These are phyloP conservation scores for Cutaneotrichosporon daszewskae DNA, from an alignment of 1,284 basidiomycete genomes.

Conservation along the genomic window DNA sequence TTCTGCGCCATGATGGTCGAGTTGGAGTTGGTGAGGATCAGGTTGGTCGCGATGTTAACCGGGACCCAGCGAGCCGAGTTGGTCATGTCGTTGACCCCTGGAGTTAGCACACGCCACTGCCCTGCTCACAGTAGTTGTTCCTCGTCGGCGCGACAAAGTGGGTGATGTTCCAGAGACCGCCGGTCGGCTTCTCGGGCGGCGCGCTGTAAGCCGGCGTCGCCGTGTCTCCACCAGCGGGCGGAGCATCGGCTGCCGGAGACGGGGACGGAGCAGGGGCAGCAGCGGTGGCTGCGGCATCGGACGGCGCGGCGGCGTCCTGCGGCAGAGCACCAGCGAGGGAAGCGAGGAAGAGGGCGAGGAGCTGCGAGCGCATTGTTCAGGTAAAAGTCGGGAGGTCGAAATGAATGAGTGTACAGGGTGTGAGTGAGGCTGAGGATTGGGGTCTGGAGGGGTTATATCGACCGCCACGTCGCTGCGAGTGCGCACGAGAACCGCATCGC, in stretches of 20 bases:
- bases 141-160: conserved; percentile 10
- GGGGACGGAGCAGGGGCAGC: background rate
- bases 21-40: conserved; percentile 13
- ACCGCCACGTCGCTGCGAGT: too few relatives aligned
- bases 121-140: conserved; percentile 11
- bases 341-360: background rate
- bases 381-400: background rate
- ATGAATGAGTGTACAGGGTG: too few relatives aligned
- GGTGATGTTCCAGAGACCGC: conserved; percentile 5
- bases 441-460: too few relatives aligned
- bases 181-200: background rate
- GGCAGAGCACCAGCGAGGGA: background rate
- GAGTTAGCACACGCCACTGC: conserved; percentile 1
- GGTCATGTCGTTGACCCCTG: conserved; percentile 15
- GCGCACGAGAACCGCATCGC: too few relatives aligned
- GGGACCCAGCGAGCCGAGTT: conserved; percentile 12
- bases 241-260: too few relatives aligned
- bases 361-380: background rate
- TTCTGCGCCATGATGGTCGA: background rate
- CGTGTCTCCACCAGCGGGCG: too few relatives aligned
- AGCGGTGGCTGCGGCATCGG: background rate
- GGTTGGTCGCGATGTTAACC: conserved; percentile 12
- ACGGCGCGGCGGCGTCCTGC: background rate
- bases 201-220: too few relatives aligned
- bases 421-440: too few relatives aligned